These are phyloP conservation scores for Lablab purpureus DNA, from an alignment of 306 rosid genomes.

Conservation along the genomic window DNA sequence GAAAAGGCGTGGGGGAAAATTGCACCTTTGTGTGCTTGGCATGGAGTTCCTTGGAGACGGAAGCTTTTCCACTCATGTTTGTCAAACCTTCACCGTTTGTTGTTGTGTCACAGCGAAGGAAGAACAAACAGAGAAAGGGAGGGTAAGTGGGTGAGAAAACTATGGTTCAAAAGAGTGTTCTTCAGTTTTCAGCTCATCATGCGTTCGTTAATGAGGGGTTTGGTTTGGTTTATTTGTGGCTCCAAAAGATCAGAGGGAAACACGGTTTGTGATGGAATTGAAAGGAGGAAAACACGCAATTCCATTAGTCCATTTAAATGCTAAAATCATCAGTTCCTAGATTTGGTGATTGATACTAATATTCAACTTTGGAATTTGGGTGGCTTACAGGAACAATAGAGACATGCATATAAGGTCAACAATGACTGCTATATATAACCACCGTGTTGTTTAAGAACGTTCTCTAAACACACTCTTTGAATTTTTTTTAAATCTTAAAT, in stretches of 20 bases:
- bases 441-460: too few species aligned
- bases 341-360: not conserved
- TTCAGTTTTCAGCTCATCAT: not conserved
- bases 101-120: conserved; percentile 35
- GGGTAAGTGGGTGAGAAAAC: not conserved
- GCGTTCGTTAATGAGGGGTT: not conserved
- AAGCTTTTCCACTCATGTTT: conserved; percentile 80
- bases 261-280: conserved; percentile 37
- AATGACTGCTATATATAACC: not conserved
- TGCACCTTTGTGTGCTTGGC: conserved; percentile 78
- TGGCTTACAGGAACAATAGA: not conserved
- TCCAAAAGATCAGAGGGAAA: conserved; percentile 52
- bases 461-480: not conserved
- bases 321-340: not conserved
- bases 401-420: not conserved
- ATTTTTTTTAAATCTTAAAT: too few species aligned
- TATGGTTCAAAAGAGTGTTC: not conserved
- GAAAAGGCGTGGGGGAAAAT: not conserved
- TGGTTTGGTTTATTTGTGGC: conserved; percentile 35
- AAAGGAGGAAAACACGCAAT: conserved; percentile 34
- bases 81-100: conserved; percentile 42
- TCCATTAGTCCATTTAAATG: conserved; percentile 1
- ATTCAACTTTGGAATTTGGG: not conserved
- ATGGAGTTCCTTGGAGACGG: conserved; percentile 86
- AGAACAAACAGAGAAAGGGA: conserved; percentile 20